phyloP scores from a whole-genome alignment of 257 asterid genomes.

The Cordia subcordata region DNA sequence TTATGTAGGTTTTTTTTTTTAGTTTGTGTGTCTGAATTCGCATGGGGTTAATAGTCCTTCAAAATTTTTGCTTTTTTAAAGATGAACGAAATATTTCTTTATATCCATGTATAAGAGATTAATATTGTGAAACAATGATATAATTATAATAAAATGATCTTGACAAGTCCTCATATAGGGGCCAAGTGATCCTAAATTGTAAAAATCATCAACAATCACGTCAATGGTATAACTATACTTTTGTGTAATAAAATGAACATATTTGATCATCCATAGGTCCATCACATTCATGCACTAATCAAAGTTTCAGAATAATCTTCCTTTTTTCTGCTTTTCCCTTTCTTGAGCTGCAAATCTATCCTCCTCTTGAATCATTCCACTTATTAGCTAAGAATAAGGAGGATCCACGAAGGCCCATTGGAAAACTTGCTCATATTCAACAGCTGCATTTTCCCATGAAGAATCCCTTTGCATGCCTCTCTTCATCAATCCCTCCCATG shows the following conservation, averaged over 20 bases:
- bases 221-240: neutral
- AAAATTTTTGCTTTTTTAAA: too few relatives aligned
- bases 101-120: too few relatives aligned
- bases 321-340: neutral
- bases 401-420: slow-evolving; percentile 83
- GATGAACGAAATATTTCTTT: too few relatives aligned
- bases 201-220: neutral
- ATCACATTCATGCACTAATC: neutral
- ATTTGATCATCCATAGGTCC: too few relatives aligned
- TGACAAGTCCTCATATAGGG: neutral
- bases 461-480: slow-evolving; percentile 81
- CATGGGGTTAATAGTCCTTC: too few relatives aligned
- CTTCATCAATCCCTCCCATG: slow-evolving; percentile 83
- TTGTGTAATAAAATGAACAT: too few relatives aligned
- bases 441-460: slow-evolving; percentile 89
- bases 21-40: too few relatives aligned
- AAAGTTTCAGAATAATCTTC: neutral
- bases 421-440: slow-evolving; percentile 74
- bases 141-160: too few relatives aligned
- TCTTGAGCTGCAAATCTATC: neutral
- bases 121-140: too few relatives aligned
- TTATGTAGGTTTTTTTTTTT: too few relatives aligned
- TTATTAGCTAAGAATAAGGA: slow-evolving; percentile 60
- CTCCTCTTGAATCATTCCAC: too few relatives aligned
- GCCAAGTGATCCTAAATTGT: neutral